phyloP scores from a whole-genome alignment of 2,329 filamentous ascomycete genomes.

The Claviceps cyperi region DNA sequence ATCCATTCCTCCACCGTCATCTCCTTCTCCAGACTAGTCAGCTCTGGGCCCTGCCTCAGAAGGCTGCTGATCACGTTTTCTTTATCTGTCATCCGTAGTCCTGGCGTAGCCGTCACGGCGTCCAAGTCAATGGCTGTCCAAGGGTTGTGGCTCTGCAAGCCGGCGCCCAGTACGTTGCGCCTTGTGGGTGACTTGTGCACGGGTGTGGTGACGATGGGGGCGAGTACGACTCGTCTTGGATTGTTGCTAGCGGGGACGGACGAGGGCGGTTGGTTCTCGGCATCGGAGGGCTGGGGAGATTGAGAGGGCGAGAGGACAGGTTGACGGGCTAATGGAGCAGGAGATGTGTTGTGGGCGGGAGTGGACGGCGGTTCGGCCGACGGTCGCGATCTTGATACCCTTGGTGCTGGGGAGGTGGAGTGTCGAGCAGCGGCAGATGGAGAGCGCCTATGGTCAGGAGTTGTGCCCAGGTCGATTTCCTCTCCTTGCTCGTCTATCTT shows the following conservation, averaged over 20 bases:
- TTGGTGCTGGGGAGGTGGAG: background rate
- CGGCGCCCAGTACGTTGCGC: constrained; percentile 37
- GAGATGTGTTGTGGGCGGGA: constrained; percentile 26
- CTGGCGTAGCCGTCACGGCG: constrained; percentile 40
- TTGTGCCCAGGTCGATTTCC: background rate
- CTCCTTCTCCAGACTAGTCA: constrained; percentile 63
- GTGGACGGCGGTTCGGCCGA: constrained; percentile 24
- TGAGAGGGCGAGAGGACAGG: constrained; percentile 45
- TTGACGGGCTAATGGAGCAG: constrained; percentile 36
- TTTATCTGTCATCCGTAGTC: constrained; percentile 29
- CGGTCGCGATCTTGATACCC: constrained; percentile 3
- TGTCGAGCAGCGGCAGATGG: background rate
- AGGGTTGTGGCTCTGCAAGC: constrained; percentile 40
- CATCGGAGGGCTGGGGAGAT: constrained; percentile 64
- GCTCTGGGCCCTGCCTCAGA: constrained; percentile 39
- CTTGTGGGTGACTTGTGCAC: constrained; percentile 46
- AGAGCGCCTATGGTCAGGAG: background rate
- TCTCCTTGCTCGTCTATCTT: constrained; percentile 1
- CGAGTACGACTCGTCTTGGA: constrained; percentile 32
- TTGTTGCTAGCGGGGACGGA: constrained; percentile 37
- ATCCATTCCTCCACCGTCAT: constrained; percentile 97
- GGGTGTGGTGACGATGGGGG: constrained; percentile 31
- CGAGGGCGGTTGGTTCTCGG: constrained; percentile 65
- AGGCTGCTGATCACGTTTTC: constrained; percentile 37
- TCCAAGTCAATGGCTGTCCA: constrained; percentile 74